A percentile compares a stretch with the other conserved stretches of the same genome.
These are phyloP conservation scores for Thelephora aurantiotincta DNA, from an alignment of 768 basidiomycete genomes.

Conservation along the genomic window DNA sequence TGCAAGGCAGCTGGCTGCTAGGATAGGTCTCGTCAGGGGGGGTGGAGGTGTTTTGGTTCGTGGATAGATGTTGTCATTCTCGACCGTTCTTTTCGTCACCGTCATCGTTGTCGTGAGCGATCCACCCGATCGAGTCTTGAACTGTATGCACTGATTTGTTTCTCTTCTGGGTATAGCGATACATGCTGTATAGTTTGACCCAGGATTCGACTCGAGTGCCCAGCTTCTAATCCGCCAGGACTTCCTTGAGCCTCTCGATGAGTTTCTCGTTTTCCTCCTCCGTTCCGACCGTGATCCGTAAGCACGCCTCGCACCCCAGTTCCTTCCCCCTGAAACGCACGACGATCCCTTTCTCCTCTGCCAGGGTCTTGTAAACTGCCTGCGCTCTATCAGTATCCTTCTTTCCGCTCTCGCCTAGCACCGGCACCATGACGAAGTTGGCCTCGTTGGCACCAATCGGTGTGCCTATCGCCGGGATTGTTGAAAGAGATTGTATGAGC, in stretches of 20 bases:
- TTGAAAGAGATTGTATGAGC: constrained; percentile 36
- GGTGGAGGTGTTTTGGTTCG: constrained; percentile 16
- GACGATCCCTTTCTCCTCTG: constrained; percentile 77
- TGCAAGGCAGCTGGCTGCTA: constrained; percentile 69
- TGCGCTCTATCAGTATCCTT: constrained; percentile 50
- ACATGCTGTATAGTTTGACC: no score
- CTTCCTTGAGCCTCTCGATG: constrained; percentile 36
- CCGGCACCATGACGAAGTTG: constrained; percentile 79
- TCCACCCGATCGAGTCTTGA: background rate
- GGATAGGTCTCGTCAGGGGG: constrained; percentile 61
- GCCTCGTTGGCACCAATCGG: constrained; percentile 75
- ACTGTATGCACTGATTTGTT: background rate
- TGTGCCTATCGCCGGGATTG: constrained; percentile 31
- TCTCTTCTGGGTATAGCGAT: no score
- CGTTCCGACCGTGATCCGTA: constrained; percentile 84
- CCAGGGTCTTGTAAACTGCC: constrained; percentile 64
- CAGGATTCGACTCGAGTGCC: no score
- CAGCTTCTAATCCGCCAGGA: constrained; percentile 17
- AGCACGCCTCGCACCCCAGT: constrained; percentile 71
- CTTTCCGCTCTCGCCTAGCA: constrained; percentile 34
- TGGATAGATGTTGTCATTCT: constrained; percentile 1
- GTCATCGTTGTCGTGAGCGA: background rate
- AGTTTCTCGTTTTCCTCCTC: constrained; percentile 59
- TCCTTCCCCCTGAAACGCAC: constrained; percentile 84
- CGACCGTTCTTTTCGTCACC: background rate